Percentiles rank a stretch among this genome's conserved stretches.
These are phyloP conservation scores for Poa annua DNA, from an alignment of 176 grass and related monocot genomes.

Conservation along the genomic window DNA sequence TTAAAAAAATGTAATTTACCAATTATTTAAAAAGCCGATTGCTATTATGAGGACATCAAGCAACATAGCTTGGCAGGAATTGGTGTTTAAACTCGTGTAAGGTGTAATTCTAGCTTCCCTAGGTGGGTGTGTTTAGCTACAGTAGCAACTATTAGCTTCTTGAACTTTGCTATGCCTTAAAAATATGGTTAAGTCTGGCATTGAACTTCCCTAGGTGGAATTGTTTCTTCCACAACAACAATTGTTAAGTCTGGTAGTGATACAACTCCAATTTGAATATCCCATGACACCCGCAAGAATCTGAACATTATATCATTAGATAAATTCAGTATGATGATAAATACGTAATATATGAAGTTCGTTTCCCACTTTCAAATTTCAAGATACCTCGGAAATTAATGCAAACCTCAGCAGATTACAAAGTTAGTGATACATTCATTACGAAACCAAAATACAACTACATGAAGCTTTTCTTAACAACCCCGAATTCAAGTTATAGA, in stretches of 20 bases:
- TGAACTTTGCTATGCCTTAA: too few relatives aligned
- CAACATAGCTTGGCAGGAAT: too few relatives aligned
- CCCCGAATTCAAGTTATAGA: constrained; percentile 17
- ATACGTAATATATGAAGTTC: neutral
- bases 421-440: constrained; percentile 35
- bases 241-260: neutral
- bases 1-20: too few relatives aligned
- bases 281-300: neutral
- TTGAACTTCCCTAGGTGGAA: too few relatives aligned
- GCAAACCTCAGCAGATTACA: constrained; percentile 1
- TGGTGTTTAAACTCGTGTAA: too few relatives aligned
- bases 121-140: too few relatives aligned
- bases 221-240: too few relatives aligned
- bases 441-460: constrained; percentile 24
- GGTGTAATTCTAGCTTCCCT: too few relatives aligned
- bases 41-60: too few relatives aligned
- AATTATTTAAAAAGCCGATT: too few relatives aligned
- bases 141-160: too few relatives aligned
- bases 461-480: constrained; percentile 23
- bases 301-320: neutral
- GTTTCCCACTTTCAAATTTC: neutral
- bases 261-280: neutral
- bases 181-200: too few relatives aligned
- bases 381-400: constrained; percentile 3
- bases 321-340: neutral